Conservation (phyloP, 2,329 filamentous ascomycete species). For the Sclerotinia glacialis region DNA sequence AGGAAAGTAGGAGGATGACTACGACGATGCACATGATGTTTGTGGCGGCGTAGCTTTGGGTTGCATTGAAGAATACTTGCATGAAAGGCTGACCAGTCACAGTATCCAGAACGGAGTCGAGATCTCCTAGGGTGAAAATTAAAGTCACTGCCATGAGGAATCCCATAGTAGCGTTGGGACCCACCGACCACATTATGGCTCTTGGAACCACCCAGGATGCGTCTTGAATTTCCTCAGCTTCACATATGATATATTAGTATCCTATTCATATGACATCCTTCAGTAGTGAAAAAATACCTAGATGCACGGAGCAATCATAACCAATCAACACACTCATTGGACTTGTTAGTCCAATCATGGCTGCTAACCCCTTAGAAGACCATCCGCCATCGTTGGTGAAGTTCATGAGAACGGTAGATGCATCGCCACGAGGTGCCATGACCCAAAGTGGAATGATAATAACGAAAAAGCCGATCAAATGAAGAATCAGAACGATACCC, state of each 20-base stretch:
- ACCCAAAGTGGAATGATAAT: slow-evolving; percentile 44
- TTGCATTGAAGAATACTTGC: slow-evolving; percentile 36
- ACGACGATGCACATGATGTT: slow-evolving; percentile 48
- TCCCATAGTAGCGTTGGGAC: slow-evolving; percentile 42
- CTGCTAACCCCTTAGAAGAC: slow-evolving; percentile 37
- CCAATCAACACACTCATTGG: slow-evolving; percentile 36
- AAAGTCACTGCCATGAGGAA: slow-evolving; percentile 43
- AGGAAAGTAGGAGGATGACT: slow-evolving; percentile 41
- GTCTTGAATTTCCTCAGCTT: slow-evolving; percentile 49
- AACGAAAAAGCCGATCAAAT: slow-evolving; percentile 46
- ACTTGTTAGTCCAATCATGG: slow-evolving; percentile 42
- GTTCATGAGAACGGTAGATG: slow-evolving; percentile 35
- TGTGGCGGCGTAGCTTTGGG: slow-evolving; percentile 41
- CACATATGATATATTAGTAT: background rate
- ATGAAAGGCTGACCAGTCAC: slow-evolving; percentile 40
- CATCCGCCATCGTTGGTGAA: slow-evolving; percentile 40
- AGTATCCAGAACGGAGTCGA: slow-evolving; percentile 35
- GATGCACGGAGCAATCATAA: slow-evolving; percentile 38
- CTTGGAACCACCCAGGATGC: slow-evolving; percentile 47
- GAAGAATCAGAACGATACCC: slow-evolving; percentile 45
- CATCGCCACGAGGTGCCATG: slow-evolving; percentile 26
- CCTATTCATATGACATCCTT: background rate
- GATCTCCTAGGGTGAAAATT: slow-evolving; percentile 41
- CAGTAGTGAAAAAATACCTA: slow-evolving; percentile 34
- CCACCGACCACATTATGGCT: slow-evolving; percentile 41